Percentiles rank a stretch among this genome's conserved stretches.
Evolutionary conservation across 108 stramenopile genomes (phyloP).

Genomic region (Cyclotella sp.): DNA sequence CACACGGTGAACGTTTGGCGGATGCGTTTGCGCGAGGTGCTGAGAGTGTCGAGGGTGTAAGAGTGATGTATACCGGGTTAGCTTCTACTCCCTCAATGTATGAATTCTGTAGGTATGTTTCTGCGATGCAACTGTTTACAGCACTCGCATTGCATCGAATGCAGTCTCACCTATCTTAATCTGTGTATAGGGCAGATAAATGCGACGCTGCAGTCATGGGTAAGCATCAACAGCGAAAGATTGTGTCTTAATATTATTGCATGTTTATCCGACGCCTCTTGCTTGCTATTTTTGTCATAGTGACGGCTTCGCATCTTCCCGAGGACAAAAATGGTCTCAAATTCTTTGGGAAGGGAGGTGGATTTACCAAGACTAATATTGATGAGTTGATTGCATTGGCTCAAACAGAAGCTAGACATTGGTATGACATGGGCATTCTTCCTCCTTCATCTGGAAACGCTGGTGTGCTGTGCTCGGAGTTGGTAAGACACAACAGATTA

Average conservation of each 20-base stretch:
- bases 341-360: conserved; percentile 65
- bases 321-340: conserved; percentile 86
- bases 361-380: conserved; percentile 49
- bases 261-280: neutral
- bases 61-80: conserved; percentile 72
- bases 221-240: conserved; percentile 3
- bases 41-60: conserved; percentile 47
- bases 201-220: conserved; percentile 78
- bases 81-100: conserved; percentile 81
- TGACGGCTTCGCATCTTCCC: conserved; percentile 85
- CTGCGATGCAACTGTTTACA: conserved; percentile 8
- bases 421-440: conserved; percentile 67
- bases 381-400: conserved; percentile 51
- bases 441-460: conserved; percentile 72
- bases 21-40: conserved; percentile 79
- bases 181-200: conserved; percentile 40
- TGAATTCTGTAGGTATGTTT: conserved; percentile 64
- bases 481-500: conserved; percentile 15
- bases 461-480: conserved; percentile 62
- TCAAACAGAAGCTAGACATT: conserved; percentile 42
- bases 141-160: neutral
- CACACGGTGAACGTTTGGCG: conserved; percentile 66
- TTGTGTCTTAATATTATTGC: neutral
- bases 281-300: conserved; percentile 16
- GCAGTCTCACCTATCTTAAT: neutral